Conservation (phyloP, 2,329 filamentous ascomycete genomes). For the Diaporthe ilicicola region DNA sequence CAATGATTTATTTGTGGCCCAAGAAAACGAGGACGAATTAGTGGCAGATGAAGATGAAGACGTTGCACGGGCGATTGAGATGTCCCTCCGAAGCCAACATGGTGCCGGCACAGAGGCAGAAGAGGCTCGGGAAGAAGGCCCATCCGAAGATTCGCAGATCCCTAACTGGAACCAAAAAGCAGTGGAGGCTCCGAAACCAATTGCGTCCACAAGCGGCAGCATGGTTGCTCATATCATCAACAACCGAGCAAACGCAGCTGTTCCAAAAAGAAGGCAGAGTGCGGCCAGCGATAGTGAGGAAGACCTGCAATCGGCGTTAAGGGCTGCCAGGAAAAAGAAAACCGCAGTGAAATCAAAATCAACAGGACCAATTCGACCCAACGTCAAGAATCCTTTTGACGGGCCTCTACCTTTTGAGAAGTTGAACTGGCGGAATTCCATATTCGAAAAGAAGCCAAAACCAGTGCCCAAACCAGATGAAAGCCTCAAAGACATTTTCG, state of each 20-base stretch:
- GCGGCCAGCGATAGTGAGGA: conserved; percentile 74
- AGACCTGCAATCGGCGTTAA: conserved; percentile 80
- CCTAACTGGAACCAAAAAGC: conserved; percentile 67
- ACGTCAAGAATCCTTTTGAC: conserved; percentile 70
- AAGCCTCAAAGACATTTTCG: conserved; percentile 35
- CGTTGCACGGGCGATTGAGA: conserved; percentile 80
- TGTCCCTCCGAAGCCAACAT: conserved; percentile 79
- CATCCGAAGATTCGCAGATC: conserved; percentile 60
- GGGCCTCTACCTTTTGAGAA: conserved; percentile 93
- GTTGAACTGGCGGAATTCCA: conserved; percentile 72
- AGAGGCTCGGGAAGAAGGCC: conserved; percentile 49
- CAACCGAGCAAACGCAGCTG: conserved; percentile 71
- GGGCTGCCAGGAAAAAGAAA: conserved; percentile 72
- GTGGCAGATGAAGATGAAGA: conserved; percentile 63
- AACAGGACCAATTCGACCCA: conserved; percentile 51
- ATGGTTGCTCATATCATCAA: conserved; percentile 80
- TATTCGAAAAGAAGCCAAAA: conserved; percentile 57
- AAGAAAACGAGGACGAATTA: conserved; percentile 37
- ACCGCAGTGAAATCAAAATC: conserved; percentile 43
- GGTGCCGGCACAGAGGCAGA: conserved; percentile 45
- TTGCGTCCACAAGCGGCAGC: conserved; percentile 59
- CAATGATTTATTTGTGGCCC: conserved; percentile 46
- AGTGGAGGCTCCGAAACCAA: conserved; percentile 59
- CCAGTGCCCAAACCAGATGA: conserved; percentile 30
- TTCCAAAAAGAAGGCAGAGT: conserved; percentile 56